Conservation (phyloP, 1,284 basidiomycete species). For the Gymnopus androsaceus region DNA sequence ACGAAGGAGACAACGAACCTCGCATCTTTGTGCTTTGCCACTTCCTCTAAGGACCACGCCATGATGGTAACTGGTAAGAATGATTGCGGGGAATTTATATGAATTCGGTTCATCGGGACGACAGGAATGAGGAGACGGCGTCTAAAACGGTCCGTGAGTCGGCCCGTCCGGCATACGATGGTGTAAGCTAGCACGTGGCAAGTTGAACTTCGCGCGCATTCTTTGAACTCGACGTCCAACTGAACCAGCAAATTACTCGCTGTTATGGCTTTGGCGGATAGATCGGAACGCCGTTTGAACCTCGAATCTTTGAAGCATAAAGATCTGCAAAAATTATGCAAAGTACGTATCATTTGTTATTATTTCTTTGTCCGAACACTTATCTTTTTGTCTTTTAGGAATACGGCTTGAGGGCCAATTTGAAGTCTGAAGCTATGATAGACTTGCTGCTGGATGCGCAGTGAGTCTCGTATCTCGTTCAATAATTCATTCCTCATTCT, state of each 20-base stretch:
- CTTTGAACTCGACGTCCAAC: conserved; percentile 10
- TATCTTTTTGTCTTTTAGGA: conserved; percentile 45
- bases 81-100: not conserved
- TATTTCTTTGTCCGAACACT: conserved; percentile 23
- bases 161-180: not conserved
- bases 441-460: conserved; percentile 66
- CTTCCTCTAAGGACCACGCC: conserved; percentile 35
- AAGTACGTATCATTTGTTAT: conserved; percentile 44
- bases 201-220: not conserved
- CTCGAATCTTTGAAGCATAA: conserved; percentile 66
- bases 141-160: not conserved
- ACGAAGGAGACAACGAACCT: conserved; percentile 36
- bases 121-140: not conserved
- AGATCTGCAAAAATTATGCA: conserved; percentile 77
- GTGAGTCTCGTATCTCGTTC: conserved; percentile 31
- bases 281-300: too few relatives aligned
- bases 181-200: not conserved
- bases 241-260: conserved; percentile 18
- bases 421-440: conserved; percentile 76
- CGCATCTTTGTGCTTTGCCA: conserved; percentile 54
- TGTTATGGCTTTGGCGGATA: conserved; percentile 54
- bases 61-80: not conserved
- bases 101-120: not conserved
- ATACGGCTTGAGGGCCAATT: conserved; percentile 75
- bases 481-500: conserved; percentile 6